Conservation (phyloP, 805 yeast species). For the Tetrapisispora taiwanensis region DNA sequence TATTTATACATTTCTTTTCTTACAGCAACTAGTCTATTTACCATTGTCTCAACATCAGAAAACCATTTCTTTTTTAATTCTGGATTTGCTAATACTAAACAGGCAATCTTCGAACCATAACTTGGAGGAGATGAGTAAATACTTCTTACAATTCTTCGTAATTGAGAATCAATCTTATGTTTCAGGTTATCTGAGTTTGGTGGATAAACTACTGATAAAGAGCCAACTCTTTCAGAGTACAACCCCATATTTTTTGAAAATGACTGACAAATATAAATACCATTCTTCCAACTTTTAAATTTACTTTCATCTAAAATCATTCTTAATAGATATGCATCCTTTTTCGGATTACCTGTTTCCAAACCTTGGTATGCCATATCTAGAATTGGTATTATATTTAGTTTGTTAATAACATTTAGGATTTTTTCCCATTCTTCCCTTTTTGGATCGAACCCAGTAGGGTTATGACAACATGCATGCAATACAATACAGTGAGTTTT, state of each 20-base stretch:
- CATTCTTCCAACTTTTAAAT: slow-evolving; percentile 32
- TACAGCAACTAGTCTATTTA: slow-evolving; percentile 66
- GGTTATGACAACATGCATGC: slow-evolving; percentile 96
- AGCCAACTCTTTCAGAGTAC: slow-evolving; percentile 92
- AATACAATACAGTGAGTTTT: slow-evolving; percentile 44
- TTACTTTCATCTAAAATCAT: slow-evolving; percentile 18
- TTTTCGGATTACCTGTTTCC: slow-evolving; percentile 70
- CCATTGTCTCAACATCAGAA: slow-evolving; percentile 66
- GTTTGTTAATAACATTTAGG: slow-evolving; percentile 47
- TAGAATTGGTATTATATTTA: slow-evolving; percentile 64
- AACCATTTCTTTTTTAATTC: slow-evolving; percentile 66
- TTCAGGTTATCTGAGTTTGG: slow-evolving; percentile 36
- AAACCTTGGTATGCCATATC: slow-evolving; percentile 97
- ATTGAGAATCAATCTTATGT: slow-evolving; percentile 58
- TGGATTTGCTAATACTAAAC: slow-evolving; percentile 55
- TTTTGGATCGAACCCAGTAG: slow-evolving; percentile 90
- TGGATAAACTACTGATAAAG: slow-evolving; percentile 50
- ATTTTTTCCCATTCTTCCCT: slow-evolving; percentile 72
- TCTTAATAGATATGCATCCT: slow-evolving; percentile 54
- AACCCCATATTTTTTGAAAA: slow-evolving; percentile 93
- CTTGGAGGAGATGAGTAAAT: slow-evolving; percentile 90
- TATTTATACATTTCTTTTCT: slow-evolving; percentile 53
- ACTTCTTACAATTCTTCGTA: slow-evolving; percentile 76
- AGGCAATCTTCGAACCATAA: slow-evolving; percentile 86
- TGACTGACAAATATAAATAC: slow-evolving; percentile 69